Percentiles rank a stretch among this genome's conserved stretches.
phyloP scores from a whole-genome alignment of 2,329 filamentous ascomycete genomes.

The Diaporthe sp. region DNA sequence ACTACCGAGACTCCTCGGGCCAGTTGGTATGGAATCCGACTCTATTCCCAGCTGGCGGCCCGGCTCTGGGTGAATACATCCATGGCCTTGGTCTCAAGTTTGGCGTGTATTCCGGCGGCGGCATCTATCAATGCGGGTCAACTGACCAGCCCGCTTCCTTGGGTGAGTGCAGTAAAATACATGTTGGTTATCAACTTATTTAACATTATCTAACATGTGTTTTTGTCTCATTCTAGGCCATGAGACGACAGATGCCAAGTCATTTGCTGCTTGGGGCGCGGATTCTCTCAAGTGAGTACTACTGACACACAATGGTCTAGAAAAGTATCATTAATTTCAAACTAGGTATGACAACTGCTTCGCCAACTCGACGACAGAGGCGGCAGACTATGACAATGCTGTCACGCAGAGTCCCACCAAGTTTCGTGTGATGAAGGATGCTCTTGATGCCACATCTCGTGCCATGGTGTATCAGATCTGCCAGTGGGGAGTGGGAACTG shows the following conservation, averaged over 20 bases:
- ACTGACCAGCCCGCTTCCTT: slow-evolving; percentile 59
- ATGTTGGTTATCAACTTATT: background rate
- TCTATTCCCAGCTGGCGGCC: slow-evolving; percentile 65
- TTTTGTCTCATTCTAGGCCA: slow-evolving; percentile 48
- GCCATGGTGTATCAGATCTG: slow-evolving; percentile 65
- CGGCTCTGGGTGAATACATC: slow-evolving; percentile 63
- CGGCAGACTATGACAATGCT: slow-evolving; percentile 57
- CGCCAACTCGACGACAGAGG: slow-evolving; percentile 56
- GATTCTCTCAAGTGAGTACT: slow-evolving; percentile 65
- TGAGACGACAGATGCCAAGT: slow-evolving; percentile 57
- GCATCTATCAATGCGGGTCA: slow-evolving; percentile 60
- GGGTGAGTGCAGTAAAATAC: slow-evolving; percentile 48
- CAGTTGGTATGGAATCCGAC: slow-evolving; percentile 64
- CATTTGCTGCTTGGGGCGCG: slow-evolving; percentile 60
- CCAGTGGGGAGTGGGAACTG: slow-evolving; percentile 66
- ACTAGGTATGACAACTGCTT: slow-evolving; percentile 65
- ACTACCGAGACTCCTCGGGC: slow-evolving; percentile 57
- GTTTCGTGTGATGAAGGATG: slow-evolving; percentile 62
- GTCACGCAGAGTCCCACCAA: slow-evolving; percentile 57
- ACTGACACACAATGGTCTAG: background rate
- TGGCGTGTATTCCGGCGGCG: slow-evolving; percentile 67
- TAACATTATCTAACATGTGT: background rate
- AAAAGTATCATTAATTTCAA: background rate
- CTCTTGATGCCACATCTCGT: slow-evolving; percentile 55
- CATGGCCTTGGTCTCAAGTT: slow-evolving; percentile 64